Base-by-base conservation (phyloP, 2,329 filamentous ascomycete genomes). In the Monilinia polystroma region DNA sequence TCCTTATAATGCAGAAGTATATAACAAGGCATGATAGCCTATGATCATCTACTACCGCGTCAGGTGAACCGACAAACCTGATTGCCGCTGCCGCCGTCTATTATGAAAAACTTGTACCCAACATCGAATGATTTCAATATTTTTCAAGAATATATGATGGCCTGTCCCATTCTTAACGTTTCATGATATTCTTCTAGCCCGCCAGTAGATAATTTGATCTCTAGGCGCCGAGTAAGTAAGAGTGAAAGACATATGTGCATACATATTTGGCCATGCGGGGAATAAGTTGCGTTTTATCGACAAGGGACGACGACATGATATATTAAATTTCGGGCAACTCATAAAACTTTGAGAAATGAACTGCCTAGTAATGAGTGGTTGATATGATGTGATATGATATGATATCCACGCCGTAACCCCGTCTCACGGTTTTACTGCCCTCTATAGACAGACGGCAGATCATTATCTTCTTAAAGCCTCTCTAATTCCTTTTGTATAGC, bases 31-130 rank as follows among this genome's bases (percentile, higher is more conserved):
- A 60, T 26, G 29, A 23, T 51, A 51, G n/a, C 6, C 45, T 23
- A 29, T 29, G 29, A 18, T 60, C 57, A 35, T 49, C 45, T 60
- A 60, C 45, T 60, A 38, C 43, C 45, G 57, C 45, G 20, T 43
- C 45, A 18, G 45, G 45, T 49, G 14, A 14, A 49, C 26, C 29
- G 20, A 49, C 32, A 49, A 60, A 10, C 6, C 57, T n/a, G 41
- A n/a, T 60, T 35, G 43, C 29, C 57, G 43, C 43, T 26, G 12
- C 18, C 20, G 16, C 45, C 12, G 7, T 49, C 11, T 23, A 12
- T 11, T 11, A 60, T 49, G 35, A 35, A 5, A 49, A 35, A 58
- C 5, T 16, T 35, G 32, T 35, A 4, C 7, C 8, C 12, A 23
- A 23, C 4, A 29, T 47, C 32, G 12, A 41, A 47, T 20, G 7